Conservation (phyloP, 2,329 filamentous ascomycete genomes). For the Spiromastix sp. region DNA sequence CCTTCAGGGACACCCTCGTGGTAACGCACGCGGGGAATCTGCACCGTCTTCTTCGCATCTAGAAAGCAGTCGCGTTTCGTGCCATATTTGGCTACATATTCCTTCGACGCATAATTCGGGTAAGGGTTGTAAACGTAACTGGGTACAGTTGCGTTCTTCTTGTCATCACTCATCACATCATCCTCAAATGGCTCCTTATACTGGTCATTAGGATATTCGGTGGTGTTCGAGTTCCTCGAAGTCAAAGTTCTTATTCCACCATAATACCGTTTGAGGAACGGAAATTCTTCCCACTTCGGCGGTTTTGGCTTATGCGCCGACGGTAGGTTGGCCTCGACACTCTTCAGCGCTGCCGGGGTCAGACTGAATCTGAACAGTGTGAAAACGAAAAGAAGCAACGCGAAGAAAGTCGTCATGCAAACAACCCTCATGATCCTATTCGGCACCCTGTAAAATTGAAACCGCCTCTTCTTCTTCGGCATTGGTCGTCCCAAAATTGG, state of each 20-base stretch:
- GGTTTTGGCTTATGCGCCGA: conserved; percentile 35
- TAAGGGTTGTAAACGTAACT: conserved; percentile 56
- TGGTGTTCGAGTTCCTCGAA: conserved; percentile 53
- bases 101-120: conserved; percentile 48
- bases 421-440: conserved; percentile 68
- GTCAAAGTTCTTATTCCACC: conserved; percentile 71
- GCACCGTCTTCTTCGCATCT: conserved; percentile 54
- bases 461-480: conserved; percentile 23
- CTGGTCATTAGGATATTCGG: conserved; percentile 61
- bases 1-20: conserved; percentile 71
- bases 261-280: conserved; percentile 79
- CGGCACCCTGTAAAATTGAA: conserved; percentile 52
- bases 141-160: conserved; percentile 4
- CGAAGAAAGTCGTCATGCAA: conserved; percentile 58
- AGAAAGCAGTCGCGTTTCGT: conserved; percentile 68
- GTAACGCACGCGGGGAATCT: conserved; percentile 60
- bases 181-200: conserved; percentile 8
- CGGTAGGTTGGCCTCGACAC: conserved; percentile 5
- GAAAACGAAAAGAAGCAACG: conserved; percentile 66
- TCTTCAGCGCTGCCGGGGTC: conserved; percentile 38
- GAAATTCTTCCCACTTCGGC: conserved; percentile 72
- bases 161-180: conserved; percentile 2
- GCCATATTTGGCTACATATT: conserved; percentile 47
- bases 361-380: conserved; percentile 65
- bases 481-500: conserved; percentile 30